A percentile compares a stretch with the other conserved stretches of the same genome.
Conservation (phyloP, 345 rosid species). For the Pistacia atlantica region DNA sequence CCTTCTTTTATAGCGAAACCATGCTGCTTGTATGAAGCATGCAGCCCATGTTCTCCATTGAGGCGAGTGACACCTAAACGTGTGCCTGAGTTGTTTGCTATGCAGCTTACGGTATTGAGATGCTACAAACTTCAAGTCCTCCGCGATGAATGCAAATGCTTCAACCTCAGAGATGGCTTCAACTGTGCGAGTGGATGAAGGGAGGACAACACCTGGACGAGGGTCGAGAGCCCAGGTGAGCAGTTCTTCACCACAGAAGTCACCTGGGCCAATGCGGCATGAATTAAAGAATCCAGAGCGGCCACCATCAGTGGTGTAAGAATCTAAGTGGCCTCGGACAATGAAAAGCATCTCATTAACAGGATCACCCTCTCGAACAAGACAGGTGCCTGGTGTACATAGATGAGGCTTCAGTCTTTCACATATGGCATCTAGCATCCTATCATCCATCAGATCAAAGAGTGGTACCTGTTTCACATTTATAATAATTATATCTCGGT, state of each 20-base stretch:
- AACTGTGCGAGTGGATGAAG: conserved; percentile 56
- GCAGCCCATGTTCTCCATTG: conserved; percentile 68
- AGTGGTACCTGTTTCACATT: conserved; percentile 42
- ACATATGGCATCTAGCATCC: conserved; percentile 59
- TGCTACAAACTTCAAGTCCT: conserved; percentile 56
- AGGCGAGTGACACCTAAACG: conserved; percentile 53
- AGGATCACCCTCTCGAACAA: conserved; percentile 58
- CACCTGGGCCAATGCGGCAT: conserved; percentile 49
- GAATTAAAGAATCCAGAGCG: conserved; percentile 56
- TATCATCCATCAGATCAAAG: conserved; percentile 58
- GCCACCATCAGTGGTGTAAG: conserved; percentile 57
- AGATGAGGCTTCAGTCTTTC: conserved; percentile 52
- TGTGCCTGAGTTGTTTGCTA: conserved; percentile 45
- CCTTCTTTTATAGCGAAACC: conserved; percentile 44
- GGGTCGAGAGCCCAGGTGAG: conserved; percentile 61
- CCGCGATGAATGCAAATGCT: conserved; percentile 50
- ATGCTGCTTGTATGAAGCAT: conserved; percentile 55
- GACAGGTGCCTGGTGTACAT: conserved; percentile 32
- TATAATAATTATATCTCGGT: neutral
- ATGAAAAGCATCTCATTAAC: conserved; percentile 61
- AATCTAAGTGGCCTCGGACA: conserved; percentile 51
- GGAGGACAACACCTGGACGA: conserved; percentile 42
- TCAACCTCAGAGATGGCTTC: conserved; percentile 50
- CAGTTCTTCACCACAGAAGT: conserved; percentile 63
- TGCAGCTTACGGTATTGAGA: conserved; percentile 52